Percentiles rank a stretch among this genome's conserved stretches.
phyloP scores from a whole-genome alignment of 257 asterid genomes.

The Galeopsis tetrahit region DNA sequence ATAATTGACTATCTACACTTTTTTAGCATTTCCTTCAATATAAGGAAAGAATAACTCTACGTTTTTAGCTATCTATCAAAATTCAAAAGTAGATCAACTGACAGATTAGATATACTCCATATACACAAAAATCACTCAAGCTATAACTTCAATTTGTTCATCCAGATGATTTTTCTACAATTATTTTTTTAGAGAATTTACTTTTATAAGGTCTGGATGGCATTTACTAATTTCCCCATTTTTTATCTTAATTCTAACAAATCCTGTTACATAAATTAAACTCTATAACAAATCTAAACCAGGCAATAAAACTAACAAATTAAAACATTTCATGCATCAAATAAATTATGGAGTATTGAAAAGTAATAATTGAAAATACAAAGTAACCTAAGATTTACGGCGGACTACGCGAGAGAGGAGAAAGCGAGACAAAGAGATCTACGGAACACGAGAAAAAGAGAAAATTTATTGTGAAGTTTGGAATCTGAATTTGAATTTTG shows the following conservation, averaged over 20 bases:
- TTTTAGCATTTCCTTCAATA: not conserved
- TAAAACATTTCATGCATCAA: not conserved
- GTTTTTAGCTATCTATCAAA: not conserved
- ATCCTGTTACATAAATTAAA: not conserved
- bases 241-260: not conserved
- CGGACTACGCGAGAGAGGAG: conserved; percentile 1
- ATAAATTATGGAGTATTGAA: not conserved
- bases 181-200: no score
- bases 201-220: not conserved
- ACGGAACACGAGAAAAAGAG: conserved; percentile 24
- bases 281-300: conserved; percentile 37
- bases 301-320: not conserved
- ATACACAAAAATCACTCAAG: not conserved
- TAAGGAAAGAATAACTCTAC: not conserved
- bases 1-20: not conserved
- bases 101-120: not conserved
- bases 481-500: conserved; percentile 48
- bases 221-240: not conserved
- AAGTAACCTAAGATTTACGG: no score
- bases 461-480: conserved; percentile 47
- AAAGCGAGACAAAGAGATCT: not conserved
- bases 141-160: no score
- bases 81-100: not conserved
- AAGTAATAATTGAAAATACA: not conserved
- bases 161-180: not conserved